Conservation (phyloP, 2,329 filamentous ascomycete genomes). For the Diplodia sapinea region DNA sequence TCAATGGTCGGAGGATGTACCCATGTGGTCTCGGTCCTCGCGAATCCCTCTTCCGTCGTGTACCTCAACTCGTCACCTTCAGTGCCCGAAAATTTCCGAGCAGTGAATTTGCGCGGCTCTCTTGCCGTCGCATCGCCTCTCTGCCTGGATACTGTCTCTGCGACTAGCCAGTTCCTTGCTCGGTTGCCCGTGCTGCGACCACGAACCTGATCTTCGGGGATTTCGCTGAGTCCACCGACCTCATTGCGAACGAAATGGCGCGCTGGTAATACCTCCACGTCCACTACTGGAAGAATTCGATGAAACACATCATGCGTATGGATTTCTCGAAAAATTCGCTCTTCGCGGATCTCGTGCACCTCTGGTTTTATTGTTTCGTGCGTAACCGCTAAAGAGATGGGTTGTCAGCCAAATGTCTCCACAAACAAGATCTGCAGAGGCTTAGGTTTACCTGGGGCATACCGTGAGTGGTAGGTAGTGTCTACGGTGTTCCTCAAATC, state of each 20-base stretch:
- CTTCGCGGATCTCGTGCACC: constrained; percentile 55
- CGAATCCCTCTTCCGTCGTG: constrained; percentile 49
- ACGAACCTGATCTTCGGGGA: constrained; percentile 52
- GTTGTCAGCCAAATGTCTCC: constrained; percentile 38
- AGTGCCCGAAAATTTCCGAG: constrained; percentile 45
- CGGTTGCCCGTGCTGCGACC: constrained; percentile 33
- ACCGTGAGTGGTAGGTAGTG: constrained; percentile 44
- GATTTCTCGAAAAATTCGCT: constrained; percentile 59
- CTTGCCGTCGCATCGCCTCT: background rate
- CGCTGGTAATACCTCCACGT: constrained; percentile 60
- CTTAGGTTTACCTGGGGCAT: constrained; percentile 47
- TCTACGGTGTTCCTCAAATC: constrained; percentile 49
- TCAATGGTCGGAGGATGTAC: constrained; percentile 54
- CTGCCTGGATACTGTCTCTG: constrained; percentile 35
- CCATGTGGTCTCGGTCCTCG: constrained; percentile 53
- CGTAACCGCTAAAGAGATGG: constrained; percentile 52
- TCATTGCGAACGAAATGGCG: constrained; percentile 56
- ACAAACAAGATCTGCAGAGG: background rate
- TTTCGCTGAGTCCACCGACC: constrained; percentile 49
- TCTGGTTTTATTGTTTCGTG: constrained; percentile 56
- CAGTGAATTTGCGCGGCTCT: constrained; percentile 41
- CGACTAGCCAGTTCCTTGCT: constrained; percentile 41
- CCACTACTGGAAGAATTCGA: constrained; percentile 59
- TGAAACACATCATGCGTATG: constrained; percentile 61
- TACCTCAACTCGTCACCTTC: constrained; percentile 51